Evolutionary conservation across 2,329 filamentous ascomycete genomes (phyloP).

Genomic region (Trichophyton schoenleinii): DNA sequence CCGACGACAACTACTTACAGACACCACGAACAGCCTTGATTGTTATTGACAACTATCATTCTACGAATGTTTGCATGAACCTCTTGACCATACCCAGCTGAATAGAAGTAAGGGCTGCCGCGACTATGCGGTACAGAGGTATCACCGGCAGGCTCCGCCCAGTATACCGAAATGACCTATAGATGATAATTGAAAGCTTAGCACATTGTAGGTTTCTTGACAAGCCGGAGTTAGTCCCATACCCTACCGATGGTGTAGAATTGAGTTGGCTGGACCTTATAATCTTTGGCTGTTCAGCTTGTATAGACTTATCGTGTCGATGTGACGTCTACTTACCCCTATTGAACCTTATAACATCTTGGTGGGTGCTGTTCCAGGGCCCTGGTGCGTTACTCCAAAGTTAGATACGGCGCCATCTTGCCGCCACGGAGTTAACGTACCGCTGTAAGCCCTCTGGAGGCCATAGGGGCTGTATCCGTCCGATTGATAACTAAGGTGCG

Average conservation of each 20-base stretch:
- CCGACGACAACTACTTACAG: conserved; percentile 18
- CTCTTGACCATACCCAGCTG: conserved; percentile 14
- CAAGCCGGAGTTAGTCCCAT: neutral
- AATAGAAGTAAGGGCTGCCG: neutral
- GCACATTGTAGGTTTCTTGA: neutral
- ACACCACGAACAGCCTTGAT: conserved; percentile 21
- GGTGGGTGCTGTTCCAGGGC: neutral
- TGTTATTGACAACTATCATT: conserved; percentile 23
- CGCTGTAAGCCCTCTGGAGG: neutral
- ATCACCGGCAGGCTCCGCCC: conserved; percentile 20
- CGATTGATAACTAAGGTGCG: neutral
- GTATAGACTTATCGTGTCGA: neutral
- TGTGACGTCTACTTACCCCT: neutral
- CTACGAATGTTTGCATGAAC: conserved; percentile 23
- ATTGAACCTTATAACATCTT: neutral
- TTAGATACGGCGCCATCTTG: too few relatives aligned
- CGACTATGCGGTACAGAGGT: conserved; percentile 8
- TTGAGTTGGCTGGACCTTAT: neutral
- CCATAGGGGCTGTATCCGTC: neutral
- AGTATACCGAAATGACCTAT: conserved; percentile 22
- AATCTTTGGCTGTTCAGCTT: neutral
- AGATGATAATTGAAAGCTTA: neutral
- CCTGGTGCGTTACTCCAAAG: neutral
- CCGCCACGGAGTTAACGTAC: neutral
- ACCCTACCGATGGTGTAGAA: neutral